Evolutionary conservation across 495 filamentous ascomycete species (phyloP).

Genomic region (Umbilicaria muhlenbergii): DNA sequence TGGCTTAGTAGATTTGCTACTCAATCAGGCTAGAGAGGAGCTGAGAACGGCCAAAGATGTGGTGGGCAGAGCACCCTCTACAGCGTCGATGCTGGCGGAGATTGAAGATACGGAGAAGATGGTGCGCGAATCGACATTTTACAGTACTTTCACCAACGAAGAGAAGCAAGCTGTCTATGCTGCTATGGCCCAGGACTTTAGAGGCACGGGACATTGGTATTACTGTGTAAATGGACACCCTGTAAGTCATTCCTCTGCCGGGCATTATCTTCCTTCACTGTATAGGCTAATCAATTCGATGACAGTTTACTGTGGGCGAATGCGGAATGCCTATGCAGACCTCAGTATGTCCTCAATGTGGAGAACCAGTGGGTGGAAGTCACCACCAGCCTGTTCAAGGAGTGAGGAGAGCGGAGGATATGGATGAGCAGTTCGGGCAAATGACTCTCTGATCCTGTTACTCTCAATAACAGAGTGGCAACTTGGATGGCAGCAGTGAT

Average conservation of each 20-base stretch:
- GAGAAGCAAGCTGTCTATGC: slow-evolving; percentile 30
- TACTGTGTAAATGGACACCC: slow-evolving; percentile 50
- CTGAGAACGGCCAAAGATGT: too few species aligned
- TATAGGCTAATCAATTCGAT: neutral
- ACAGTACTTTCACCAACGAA: slow-evolving; percentile 27
- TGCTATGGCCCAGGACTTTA: slow-evolving; percentile 36
- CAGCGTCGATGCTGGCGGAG: slow-evolving; percentile 16
- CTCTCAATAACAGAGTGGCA: too few species aligned
- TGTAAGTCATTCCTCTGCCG: slow-evolving; percentile 5
- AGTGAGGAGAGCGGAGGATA: slow-evolving; percentile 31
- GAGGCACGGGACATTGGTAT: slow-evolving; percentile 52
- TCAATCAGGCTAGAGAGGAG: too few species aligned
- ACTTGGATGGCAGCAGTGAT: too few species aligned
- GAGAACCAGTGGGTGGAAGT: slow-evolving; percentile 40
- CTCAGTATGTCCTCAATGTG: slow-evolving; percentile 51
- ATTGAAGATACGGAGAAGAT: slow-evolving; percentile 12
- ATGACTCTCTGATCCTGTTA: too few species aligned
- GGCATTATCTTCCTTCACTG: too few species aligned
- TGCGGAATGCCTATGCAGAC: slow-evolving; percentile 56
- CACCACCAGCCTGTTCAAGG: slow-evolving; percentile 36
- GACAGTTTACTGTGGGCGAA: slow-evolving; percentile 49
- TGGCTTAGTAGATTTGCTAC: neutral
- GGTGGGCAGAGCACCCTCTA: neutral
- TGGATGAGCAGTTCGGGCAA: slow-evolving; percentile 26
- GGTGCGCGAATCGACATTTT: slow-evolving; percentile 20